Percentiles rank a stretch among this genome's conserved stretches.
phyloP scores from a whole-genome alignment of 352 stramenopile species.

The Pythium chondricola region DNA sequence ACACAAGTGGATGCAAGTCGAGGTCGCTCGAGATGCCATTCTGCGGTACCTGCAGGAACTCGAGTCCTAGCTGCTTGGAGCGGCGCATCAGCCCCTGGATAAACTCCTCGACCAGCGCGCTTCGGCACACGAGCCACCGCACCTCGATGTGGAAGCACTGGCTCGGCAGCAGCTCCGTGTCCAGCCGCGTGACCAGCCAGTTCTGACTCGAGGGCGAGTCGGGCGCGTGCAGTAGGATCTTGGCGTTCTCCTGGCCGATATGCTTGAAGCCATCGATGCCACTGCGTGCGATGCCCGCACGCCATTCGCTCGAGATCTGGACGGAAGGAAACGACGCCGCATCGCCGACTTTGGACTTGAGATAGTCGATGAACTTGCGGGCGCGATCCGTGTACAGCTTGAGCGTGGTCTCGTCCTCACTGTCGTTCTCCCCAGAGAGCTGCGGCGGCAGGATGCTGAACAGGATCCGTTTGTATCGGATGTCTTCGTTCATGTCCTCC shows the following conservation, averaged over 20 bases:
- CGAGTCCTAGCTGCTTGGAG: conserved; percentile 68
- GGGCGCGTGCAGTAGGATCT: conserved; percentile 57
- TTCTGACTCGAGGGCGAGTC: conserved; percentile 75
- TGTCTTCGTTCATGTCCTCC: conserved; percentile 81
- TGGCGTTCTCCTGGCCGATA: conserved; percentile 57
- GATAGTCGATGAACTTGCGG: conserved; percentile 63
- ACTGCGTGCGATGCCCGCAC: conserved; percentile 31
- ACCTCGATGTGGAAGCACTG: conserved; percentile 83
- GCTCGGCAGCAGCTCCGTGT: conserved; percentile 56
- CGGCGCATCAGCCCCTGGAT: conserved; percentile 63
- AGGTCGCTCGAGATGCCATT: conserved; percentile 76
- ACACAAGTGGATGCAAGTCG: conserved; percentile 71
- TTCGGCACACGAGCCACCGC: conserved; percentile 81
- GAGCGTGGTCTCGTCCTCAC: conserved; percentile 29
- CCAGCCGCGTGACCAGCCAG: conserved; percentile 73
- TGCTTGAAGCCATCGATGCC: conserved; percentile 58
- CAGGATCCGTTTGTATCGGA: conserved; percentile 73
- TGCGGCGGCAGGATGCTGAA: conserved; percentile 64
- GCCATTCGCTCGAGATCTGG: conserved; percentile 49
- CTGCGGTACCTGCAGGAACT: conserved; percentile 65
- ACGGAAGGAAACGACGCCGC: conserved; percentile 48
- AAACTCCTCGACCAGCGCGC: conserved; percentile 74
- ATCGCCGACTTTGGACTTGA: conserved; percentile 53
- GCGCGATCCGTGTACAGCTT: conserved; percentile 55
- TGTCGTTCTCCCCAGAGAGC: conserved; percentile 18